These are phyloP conservation scores for Neurospora crassa DNA, from an alignment of 2,329 filamentous ascomycete genomes.

Conservation along the genomic window DNA sequence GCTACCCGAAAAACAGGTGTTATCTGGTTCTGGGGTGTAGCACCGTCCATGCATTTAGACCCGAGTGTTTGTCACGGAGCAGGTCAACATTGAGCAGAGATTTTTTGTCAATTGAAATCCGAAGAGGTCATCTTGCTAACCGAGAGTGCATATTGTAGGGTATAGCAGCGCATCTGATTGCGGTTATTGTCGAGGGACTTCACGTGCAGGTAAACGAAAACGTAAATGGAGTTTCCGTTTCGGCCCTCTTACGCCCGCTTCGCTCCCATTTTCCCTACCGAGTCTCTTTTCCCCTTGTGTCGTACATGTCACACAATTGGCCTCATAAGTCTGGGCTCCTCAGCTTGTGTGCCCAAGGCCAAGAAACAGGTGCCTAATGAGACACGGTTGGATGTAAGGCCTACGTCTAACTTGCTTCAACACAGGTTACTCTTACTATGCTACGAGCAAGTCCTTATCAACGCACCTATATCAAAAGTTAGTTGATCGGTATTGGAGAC, in stretches of 20 bases:
- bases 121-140: not conserved
- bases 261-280: slow-evolving; percentile 1
- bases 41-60: not conserved
- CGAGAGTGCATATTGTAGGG: slow-evolving; percentile 25
- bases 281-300: not conserved
- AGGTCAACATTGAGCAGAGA: not conserved
- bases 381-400: not conserved
- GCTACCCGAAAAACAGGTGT: not conserved
- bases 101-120: not conserved
- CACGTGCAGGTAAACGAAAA: slow-evolving; percentile 40
- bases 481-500: slow-evolving; percentile 68
- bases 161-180: slow-evolving; percentile 43
- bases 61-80: not conserved
- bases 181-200: slow-evolving; percentile 41
- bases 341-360: not conserved
- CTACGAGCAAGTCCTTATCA: slow-evolving; percentile 49
- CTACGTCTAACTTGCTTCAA: not conserved
- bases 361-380: not conserved
- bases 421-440: slow-evolving; percentile 66
- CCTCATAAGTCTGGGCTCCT: not conserved
- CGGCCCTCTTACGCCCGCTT: not conserved
- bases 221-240: slow-evolving; percentile 26
- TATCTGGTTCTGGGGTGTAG: not conserved
- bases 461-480: slow-evolving; percentile 61
- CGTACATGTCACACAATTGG: not conserved